Evolutionary conservation across 768 basidiomycete genomes (phyloP), one percentile per base, ranked within the genome.

Genomic region (Kwoniella sp.): DNA sequence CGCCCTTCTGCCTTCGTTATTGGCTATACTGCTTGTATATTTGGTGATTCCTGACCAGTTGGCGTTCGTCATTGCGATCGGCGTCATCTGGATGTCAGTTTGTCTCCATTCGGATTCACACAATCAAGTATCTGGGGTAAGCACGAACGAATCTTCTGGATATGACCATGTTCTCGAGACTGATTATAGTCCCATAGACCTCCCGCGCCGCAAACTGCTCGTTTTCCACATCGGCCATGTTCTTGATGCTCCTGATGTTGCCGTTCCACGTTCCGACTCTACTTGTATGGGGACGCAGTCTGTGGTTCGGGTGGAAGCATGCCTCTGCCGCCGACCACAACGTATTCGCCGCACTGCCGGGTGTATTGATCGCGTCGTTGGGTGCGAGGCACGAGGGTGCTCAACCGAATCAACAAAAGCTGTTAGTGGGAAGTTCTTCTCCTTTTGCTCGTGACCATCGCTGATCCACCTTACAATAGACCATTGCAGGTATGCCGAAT

Each of bases 21-120:
- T 89, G 22, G 84, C 93, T 34, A 84, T 88, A 56, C 68, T 85
- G 17, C 81, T 88, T n/a, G 87, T 93, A 41, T 85, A 89, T 64
- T 68, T 90, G 41, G 82, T 93, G 58, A 83, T 94, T n/a, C 93
- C 93, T 0, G 92, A 91, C 87, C 93, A 96, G 80, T 90, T 94
- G 11, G 92, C 90, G 4, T 93, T 90, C 80, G 84, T 95, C 25
- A 88, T 90, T 22, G 88, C 88, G 69, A 91, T 91, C 23, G 50
- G 23, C 12, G 58, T 56, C 2, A 7, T 66, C 22, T 61, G 58
- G 51, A 15, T 25, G 22, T 28, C 41, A 34, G 41, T 25, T 25
- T 34, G 2, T 8, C 5, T 51, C 28, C 23, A 25, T 4, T 34
- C 48, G 34, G 23, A 29, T 4, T 34, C 48, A 29, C n/a, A 29